These are phyloP conservation scores for Stagonosporopsis cucurbitacearum DNA, from an alignment of 2,329 filamentous ascomycete genomes.

Conservation along the genomic window DNA sequence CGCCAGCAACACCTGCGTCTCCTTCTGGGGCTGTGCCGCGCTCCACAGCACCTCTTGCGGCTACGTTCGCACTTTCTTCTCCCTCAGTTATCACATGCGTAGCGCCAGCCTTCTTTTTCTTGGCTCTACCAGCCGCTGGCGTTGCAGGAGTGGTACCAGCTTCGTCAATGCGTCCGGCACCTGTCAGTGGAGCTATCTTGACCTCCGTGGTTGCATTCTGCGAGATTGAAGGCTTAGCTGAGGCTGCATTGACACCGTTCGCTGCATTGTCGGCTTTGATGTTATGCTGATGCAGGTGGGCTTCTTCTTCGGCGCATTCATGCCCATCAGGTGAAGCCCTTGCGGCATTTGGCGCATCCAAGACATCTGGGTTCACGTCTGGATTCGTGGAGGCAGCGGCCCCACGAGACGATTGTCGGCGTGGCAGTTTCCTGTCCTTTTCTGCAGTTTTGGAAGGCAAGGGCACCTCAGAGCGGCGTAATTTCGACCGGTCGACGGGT, in stretches of 20 bases:
- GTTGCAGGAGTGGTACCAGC: slow-evolving; percentile 17
- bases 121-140: slow-evolving; percentile 27
- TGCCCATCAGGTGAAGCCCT: slow-evolving; percentile 54
- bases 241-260: slow-evolving; percentile 21
- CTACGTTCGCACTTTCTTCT: slow-evolving; percentile 22
- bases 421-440: slow-evolving; percentile 24
- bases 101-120: slow-evolving; percentile 32
- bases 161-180: slow-evolving; percentile 21
- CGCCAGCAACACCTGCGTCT: slow-evolving; percentile 27
- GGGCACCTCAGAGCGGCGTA: slow-evolving; percentile 34
- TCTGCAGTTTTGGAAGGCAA: slow-evolving; percentile 27
- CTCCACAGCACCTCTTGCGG: slow-evolving; percentile 20
- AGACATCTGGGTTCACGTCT: slow-evolving; percentile 48
- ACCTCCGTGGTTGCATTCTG: slow-evolving; percentile 24
- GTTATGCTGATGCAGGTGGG: slow-evolving; percentile 18
- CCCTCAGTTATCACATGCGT: slow-evolving; percentile 38
- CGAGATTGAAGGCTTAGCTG: slow-evolving; percentile 22
- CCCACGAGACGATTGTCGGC: slow-evolving; percentile 38
- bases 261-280: slow-evolving; percentile 17
- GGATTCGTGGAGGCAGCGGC: slow-evolving; percentile 39
- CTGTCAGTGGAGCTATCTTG: slow-evolving; percentile 19
- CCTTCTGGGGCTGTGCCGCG: slow-evolving; percentile 29
- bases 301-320: slow-evolving; percentile 21
- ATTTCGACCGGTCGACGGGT: slow-evolving; percentile 20
- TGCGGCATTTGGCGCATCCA: slow-evolving; percentile 52